Base-by-base conservation (phyloP, 2,329 filamentous ascomycete genomes). In the Neofusicoccum laricinum region DNA sequence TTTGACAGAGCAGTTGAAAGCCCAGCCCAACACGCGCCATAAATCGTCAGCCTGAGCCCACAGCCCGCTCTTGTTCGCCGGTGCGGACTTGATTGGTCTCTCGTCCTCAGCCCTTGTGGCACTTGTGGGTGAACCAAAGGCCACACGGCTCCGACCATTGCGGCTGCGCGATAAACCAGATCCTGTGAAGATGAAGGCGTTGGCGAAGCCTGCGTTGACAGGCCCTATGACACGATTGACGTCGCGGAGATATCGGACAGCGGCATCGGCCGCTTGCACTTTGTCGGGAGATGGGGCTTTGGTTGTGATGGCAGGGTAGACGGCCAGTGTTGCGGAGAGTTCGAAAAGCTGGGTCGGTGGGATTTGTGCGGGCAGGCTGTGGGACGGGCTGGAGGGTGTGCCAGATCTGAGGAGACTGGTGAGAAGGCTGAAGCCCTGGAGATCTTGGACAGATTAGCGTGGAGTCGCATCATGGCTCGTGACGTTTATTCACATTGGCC, bases 11-110 rank as follows among this genome's bases (percentile, higher is more conserved):
- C 94, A 98, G 73, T 94, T 95, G 75, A 98, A 93, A 0, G 91
- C 90, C 95, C 95, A 98, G 3, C 94, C 95, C 0, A 95, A 84
- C 0, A 91, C 86, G 46, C 88, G 85, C 92, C 95, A 99, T 71
- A 98, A 96, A 72, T 96, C 92, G 66, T 91, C 88, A 0, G 90
- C 91, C n/a, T 86, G 85, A 15, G 79, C 80, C 86, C 91, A 97
- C 1, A 97, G 67, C 34, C 90, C 89, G 48, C 87, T 83, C 14
- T 84, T 80, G 58, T 86, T 85, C 1, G 89, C 88, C 64, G 92
- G 81, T 10, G 83, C 81, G 6, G 86, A 82, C 46, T 82, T 80
- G 40, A 93, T 77, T 10, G 79, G 84, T 0, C 81, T 80, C 65
- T 59, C 68, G 55, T 63, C 68, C 17, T 61, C 57, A 15, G 30